Evolutionary conservation across 1,139 yeast species (phyloP).

Genomic region (Geotrichum histeridarum): DNA sequence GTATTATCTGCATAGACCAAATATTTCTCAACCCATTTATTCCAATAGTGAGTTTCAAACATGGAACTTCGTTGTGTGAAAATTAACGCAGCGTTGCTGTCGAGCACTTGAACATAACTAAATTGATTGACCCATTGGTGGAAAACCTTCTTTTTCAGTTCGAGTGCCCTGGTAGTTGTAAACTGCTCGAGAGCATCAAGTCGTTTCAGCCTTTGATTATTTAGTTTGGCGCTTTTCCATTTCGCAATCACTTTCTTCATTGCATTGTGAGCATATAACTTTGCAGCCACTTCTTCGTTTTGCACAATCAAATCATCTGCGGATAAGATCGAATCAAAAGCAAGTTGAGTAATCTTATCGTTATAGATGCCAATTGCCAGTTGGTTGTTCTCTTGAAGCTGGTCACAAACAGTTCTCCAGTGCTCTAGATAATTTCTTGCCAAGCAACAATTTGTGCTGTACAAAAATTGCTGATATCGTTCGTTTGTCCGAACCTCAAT

Average conservation of each 20-base stretch:
- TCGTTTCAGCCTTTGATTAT: not conserved
- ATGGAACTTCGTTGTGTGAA: not conserved
- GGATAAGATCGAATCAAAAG: not conserved
- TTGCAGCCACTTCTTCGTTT: not conserved
- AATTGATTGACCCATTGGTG: slow-evolving; percentile 9
- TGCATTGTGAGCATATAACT: not conserved
- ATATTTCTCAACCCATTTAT: not conserved
- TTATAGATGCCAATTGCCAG: slow-evolving; percentile 14
- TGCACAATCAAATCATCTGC: not conserved
- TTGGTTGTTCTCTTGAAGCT: not conserved
- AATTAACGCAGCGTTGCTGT: slow-evolving; percentile 2
- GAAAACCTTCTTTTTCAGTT: slow-evolving; percentile 1
- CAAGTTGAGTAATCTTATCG: not conserved
- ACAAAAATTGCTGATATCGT: not conserved
- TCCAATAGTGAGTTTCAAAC: slow-evolving; percentile 5
- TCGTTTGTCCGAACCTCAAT: slow-evolving; percentile 4
- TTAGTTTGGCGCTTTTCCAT: slow-evolving; percentile 7
- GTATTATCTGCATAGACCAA: not conserved
- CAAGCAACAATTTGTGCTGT: not conserved
- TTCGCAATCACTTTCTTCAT: not conserved
- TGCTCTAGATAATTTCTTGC: not conserved
- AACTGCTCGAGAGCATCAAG: not conserved
- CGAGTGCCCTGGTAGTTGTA: not conserved
- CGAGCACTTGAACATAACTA: slow-evolving; percentile 1
- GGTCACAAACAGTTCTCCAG: slow-evolving; percentile 13